Evolutionary conservation across 2,329 filamentous ascomycete species (phyloP).

Genomic region (Pyrenochaeta sp.): DNA sequence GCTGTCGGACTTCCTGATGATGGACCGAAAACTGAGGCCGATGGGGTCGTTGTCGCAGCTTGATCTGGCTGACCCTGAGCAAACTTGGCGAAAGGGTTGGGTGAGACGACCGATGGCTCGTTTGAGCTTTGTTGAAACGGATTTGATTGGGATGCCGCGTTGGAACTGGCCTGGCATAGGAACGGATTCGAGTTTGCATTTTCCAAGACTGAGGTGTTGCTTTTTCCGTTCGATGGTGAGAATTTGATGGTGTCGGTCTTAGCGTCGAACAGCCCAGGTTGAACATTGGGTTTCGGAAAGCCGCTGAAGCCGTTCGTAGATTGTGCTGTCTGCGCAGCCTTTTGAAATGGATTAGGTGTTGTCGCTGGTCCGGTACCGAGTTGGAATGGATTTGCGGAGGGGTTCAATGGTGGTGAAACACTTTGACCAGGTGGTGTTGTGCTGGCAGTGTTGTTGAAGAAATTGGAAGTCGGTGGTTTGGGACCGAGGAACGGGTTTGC

Average conservation of each 20-base stretch:
- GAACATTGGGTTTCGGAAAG: conserved; percentile 2
- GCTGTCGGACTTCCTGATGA: too few species aligned
- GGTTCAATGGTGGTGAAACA: conserved; percentile 10
- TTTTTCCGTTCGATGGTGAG: conserved; percentile 11
- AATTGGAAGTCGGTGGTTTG: conserved; percentile 60
- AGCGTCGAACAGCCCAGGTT: conserved; percentile 40
- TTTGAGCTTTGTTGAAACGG: too few species aligned
- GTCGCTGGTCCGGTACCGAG: conserved; percentile 9
- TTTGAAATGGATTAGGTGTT: conserved; percentile 19
- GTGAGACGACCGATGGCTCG: too few species aligned
- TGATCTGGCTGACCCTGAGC: background rate
- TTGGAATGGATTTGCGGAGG: conserved; percentile 29
- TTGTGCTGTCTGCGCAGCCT: conserved; percentile 6
- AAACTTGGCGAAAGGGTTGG: conserved; percentile 8
- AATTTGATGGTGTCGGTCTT: conserved; percentile 38
- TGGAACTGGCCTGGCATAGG: background rate
- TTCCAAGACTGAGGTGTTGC: conserved; percentile 18
- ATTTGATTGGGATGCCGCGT: background rate
- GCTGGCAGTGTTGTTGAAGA: conserved; percentile 61
- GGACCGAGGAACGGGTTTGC: conserved; percentile 33
- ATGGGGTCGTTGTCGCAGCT: conserved; percentile 6
- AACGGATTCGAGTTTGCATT: conserved; percentile 13
- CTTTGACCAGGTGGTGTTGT: conserved; percentile 2
- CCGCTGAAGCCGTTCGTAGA: background rate
- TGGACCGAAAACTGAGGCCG: too few species aligned